phyloP scores from a whole-genome alignment of 169 alveolate species.

The Perkinsus marinus region DNA sequence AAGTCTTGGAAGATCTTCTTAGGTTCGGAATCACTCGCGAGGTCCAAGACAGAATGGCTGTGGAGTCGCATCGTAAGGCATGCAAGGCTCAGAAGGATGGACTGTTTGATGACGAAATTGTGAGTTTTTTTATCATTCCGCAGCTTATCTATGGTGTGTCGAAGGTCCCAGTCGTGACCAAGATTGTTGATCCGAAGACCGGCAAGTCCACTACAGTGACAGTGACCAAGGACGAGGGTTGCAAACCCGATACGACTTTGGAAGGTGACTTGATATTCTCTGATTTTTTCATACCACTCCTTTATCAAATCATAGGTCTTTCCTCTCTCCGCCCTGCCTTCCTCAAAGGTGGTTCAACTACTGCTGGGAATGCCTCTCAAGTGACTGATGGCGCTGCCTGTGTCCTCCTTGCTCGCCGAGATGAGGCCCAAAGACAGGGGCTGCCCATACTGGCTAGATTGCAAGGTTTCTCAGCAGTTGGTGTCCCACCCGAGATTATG shows the following conservation, averaged over 20 bases:
- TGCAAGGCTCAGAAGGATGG: constrained; percentile 30
- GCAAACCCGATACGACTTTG: neutral
- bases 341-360: constrained; percentile 68
- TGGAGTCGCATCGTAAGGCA: constrained; percentile 63
- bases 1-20: neutral
- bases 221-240: constrained; percentile 38
- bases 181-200: neutral
- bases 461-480: constrained; percentile 66
- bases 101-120: constrained; percentile 34
- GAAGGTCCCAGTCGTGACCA: neutral
- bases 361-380: constrained; percentile 80
- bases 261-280: neutral
- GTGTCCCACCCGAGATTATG: constrained; percentile 80
- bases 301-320: neutral
- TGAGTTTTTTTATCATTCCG: neutral
- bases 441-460: constrained; percentile 63
- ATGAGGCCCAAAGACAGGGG: constrained; percentile 55
- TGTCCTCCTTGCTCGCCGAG: constrained; percentile 64
- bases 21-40: constrained; percentile 65
- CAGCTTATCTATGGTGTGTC: too few species aligned
- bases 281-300: neutral
- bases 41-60: constrained; percentile 66
- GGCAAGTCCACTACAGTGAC: neutral
- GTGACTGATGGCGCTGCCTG: constrained; percentile 84
- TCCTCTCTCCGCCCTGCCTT: constrained; percentile 65